Conservation (phyloP, 306 rosid species). For the Hippophae gyantsensis region DNA sequence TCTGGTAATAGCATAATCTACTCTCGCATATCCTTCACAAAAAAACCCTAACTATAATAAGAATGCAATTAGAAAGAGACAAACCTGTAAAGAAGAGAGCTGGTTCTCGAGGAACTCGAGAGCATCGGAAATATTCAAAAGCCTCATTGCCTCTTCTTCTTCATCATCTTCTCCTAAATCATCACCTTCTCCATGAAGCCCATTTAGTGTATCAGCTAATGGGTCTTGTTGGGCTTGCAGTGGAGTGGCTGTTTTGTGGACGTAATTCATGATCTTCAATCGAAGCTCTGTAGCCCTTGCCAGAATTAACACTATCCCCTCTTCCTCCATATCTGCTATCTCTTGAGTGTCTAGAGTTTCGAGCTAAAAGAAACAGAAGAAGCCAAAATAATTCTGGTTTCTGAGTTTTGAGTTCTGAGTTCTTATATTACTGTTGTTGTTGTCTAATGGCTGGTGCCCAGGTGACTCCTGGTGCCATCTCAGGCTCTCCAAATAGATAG, state of each 20-base stretch:
- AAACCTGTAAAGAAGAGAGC: slow-evolving; percentile 77
- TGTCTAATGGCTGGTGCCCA: too few species aligned
- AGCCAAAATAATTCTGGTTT: background rate
- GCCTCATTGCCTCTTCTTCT: slow-evolving; percentile 40
- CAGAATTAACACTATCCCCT: slow-evolving; percentile 73
- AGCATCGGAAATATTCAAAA: slow-evolving; percentile 70
- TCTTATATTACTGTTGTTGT: background rate
- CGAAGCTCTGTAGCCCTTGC: slow-evolving; percentile 89
- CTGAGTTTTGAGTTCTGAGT: background rate
- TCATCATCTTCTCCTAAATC: slow-evolving; percentile 30
- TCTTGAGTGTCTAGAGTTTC: background rate
- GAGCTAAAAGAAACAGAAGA: background rate
- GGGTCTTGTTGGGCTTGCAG: slow-evolving; percentile 19
- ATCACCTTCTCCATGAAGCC: slow-evolving; percentile 7
- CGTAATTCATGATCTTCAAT: slow-evolving; percentile 63
- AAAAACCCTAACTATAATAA: background rate
- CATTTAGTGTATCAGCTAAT: slow-evolving; percentile 4
- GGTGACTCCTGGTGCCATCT: too few species aligned
- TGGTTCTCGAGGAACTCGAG: slow-evolving; percentile 81
- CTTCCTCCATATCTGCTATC: slow-evolving; percentile 57
- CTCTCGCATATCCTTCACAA: background rate
- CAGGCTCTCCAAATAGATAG: too few species aligned
- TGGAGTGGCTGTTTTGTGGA: slow-evolving; percentile 30
- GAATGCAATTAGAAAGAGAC: slow-evolving; percentile 10
- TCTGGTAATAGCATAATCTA: too few species aligned